Conservation (phyloP, 2,329 filamentous ascomycete species). For the Colletotrichum plurivorum region DNA sequence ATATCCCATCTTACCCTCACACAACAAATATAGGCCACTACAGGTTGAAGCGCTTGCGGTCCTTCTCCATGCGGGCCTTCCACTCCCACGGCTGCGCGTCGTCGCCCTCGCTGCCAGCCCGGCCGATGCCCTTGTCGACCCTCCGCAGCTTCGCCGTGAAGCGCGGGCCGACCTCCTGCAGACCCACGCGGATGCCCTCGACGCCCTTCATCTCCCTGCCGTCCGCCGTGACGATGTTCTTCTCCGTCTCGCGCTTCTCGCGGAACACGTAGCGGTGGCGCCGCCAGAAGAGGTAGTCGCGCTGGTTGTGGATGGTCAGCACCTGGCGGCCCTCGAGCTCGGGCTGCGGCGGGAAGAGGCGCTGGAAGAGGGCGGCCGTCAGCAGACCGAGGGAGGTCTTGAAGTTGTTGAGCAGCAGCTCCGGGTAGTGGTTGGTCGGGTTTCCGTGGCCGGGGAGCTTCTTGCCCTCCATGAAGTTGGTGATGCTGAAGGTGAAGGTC, state of each 20-base stretch:
- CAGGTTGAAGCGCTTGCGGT: constrained; percentile 92
- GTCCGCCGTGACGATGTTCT: constrained; percentile 84
- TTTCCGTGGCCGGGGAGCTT: constrained; percentile 91
- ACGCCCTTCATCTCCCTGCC: constrained; percentile 88
- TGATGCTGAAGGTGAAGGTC: constrained; percentile 92
- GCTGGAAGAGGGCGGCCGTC: constrained; percentile 87
- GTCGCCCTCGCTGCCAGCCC: constrained; percentile 76
- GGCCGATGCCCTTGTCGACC: constrained; percentile 88
- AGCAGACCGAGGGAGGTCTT: constrained; percentile 91
- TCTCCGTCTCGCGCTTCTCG: constrained; percentile 89
- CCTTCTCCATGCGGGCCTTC: constrained; percentile 96
- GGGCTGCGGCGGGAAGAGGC: constrained; percentile 79
- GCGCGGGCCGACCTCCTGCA: constrained; percentile 84
- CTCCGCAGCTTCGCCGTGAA: constrained; percentile 86
- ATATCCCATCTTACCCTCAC: neutral
- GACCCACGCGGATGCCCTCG: constrained; percentile 85
- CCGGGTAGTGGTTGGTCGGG: constrained; percentile 90
- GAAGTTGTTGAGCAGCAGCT: constrained; percentile 94
- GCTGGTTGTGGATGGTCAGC: constrained; percentile 93
- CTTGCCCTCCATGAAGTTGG: constrained; percentile 91
- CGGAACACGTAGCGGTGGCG: constrained; percentile 94
- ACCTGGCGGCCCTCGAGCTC: constrained; percentile 91
- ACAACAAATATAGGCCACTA: constrained; percentile 56
- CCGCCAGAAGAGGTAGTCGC: constrained; percentile 95
- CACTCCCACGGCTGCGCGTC: constrained; percentile 94